Evolutionary conservation across 768 basidiomycete genomes (phyloP), one percentile per base, ranked within the genome.

Genomic region (Boletus rubescentipes): DNA sequence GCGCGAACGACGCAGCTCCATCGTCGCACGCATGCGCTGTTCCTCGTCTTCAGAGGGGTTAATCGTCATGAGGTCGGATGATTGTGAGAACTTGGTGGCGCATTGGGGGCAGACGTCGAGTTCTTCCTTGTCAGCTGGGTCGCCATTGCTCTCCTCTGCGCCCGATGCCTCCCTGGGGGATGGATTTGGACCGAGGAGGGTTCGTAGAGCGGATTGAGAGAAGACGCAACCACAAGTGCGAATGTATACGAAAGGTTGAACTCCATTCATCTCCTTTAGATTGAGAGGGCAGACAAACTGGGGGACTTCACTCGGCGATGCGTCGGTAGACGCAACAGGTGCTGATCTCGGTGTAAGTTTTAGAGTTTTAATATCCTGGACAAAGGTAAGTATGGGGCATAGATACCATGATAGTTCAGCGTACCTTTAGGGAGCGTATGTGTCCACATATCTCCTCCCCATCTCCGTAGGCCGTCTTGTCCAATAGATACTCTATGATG

Each of bases 211-310:
- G 0, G 86, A 86, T 54, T 89, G 88, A 5, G 92, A 88, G 73
- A 98, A 92, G 31, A 93, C 92, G 68, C 93, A 95, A 15, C 94
- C 94, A 63, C 96, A 98, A 0, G 86, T 73, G 14, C 79, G 77
- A 60, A 98, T 71, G 66, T 94, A 96, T 49, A 94, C 85, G 68
- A 98, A 98, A 0, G 93, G 92, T 48, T 89, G 81, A 4, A 71
- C 67, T 14, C 97, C 97, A 61, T 92, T 93, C 93, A 98, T 98
- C 73, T 97, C 96, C 69, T 93, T 92, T 58, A 91, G 74, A 2
- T 88, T 92, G 47, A 98, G 78, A 1, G 97, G 92, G 74, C 97
- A 99, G 51, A 94, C 84, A 63, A 94, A 98, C 49, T 80, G 82
- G 2, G 89, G 77, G 2, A 68, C 77, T 48, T 80, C 84, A n/a